Conservation (phyloP, 2,329 filamentous ascomycete genomes). For the Raffaelea arxii region DNA sequence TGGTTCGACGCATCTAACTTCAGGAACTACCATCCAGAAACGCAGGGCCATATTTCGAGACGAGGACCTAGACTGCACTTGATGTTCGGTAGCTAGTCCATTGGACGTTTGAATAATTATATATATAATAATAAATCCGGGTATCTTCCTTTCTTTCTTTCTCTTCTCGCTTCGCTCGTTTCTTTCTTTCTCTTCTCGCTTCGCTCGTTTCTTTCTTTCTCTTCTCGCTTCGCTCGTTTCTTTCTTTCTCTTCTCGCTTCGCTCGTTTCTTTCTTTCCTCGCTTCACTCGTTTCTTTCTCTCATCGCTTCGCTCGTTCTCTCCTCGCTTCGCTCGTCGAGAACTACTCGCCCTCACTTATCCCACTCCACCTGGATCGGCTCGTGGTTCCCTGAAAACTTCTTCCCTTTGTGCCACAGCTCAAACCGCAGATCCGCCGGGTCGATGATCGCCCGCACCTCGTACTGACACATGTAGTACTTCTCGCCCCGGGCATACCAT, state of each 20-base stretch:
- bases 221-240: background rate
- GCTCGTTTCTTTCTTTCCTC: background rate
- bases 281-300: background rate
- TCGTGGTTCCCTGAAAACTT: conserved; percentile 29
- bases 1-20: no score
- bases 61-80: no score
- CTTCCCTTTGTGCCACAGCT: conserved; percentile 30
- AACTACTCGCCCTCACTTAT: no score
- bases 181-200: background rate
- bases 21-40: no score
- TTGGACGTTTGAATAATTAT: no score
- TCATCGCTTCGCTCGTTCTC: background rate
- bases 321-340: background rate
- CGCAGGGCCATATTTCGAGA: no score
- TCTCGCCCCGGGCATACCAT: conserved; percentile 23
- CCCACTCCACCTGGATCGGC: conserved; percentile 26
- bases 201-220: background rate
- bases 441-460: conserved; percentile 42
- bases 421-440: conserved; percentile 41
- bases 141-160: background rate
- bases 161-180: background rate
- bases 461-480: conserved; percentile 30
- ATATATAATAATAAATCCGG: background rate
- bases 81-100: no score
- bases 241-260: background rate